Conservation (phyloP, 176 grass and related monocot genomes). For the Cymbopogon citratus region DNA sequence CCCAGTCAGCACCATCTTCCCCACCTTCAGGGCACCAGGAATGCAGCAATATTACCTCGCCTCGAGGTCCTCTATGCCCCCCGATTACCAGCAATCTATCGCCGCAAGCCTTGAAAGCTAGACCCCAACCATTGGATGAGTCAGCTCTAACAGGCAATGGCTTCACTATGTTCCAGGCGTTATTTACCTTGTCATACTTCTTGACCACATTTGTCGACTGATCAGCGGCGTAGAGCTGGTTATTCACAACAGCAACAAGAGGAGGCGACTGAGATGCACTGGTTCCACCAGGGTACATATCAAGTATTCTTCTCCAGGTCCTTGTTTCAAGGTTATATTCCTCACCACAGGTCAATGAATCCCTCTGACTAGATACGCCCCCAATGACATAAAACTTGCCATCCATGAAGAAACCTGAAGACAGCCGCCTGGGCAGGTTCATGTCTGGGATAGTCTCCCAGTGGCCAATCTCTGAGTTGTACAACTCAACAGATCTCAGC, state of each 20-base stretch:
- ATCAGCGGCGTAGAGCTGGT: constrained; percentile 84
- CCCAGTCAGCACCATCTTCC: constrained; percentile 55
- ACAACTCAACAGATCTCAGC: constrained; percentile 67
- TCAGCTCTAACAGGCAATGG: constrained; percentile 78
- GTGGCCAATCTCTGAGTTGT: constrained; percentile 66
- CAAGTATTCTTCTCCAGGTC: constrained; percentile 68
- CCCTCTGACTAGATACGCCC: constrained; percentile 54
- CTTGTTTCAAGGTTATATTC: constrained; percentile 73
- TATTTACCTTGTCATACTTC: constrained; percentile 86
- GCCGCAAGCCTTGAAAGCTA: constrained; percentile 82
- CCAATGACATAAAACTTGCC: constrained; percentile 91
- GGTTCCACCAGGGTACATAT: constrained; percentile 76
- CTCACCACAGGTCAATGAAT: constrained; percentile 84
- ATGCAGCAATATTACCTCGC: constrained; percentile 76
- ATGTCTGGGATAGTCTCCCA: constrained; percentile 85
- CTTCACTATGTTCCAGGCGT: constrained; percentile 77
- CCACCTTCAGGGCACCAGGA: constrained; percentile 71
- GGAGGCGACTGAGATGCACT: constrained; percentile 78
- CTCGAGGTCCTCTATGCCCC: constrained; percentile 52
- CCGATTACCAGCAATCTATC: constrained; percentile 70
- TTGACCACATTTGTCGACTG: constrained; percentile 71
- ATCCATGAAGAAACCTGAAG: constrained; percentile 94
- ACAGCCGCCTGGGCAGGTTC: constrained; percentile 61
- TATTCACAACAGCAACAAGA: constrained; percentile 83
- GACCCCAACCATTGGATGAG: constrained; percentile 82